These are phyloP conservation scores for Calonectria honghensis DNA, from an alignment of 2,329 filamentous ascomycete species.

Conservation along the genomic window DNA sequence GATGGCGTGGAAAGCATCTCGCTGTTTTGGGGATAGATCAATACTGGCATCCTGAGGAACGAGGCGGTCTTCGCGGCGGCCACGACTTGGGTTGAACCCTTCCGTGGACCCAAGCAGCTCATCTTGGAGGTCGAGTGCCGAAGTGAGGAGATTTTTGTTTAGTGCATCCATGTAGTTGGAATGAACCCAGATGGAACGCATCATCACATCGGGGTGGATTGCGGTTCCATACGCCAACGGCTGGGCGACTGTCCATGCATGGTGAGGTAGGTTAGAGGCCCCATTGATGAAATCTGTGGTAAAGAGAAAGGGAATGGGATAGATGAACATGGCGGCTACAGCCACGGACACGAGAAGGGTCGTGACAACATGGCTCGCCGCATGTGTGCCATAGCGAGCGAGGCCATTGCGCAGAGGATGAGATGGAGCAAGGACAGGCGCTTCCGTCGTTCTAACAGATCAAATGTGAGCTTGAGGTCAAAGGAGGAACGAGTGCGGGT, in stretches of 20 bases:
- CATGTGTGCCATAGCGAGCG: conserved; percentile 81
- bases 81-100: conserved; percentile 71
- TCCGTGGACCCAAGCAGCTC: conserved; percentile 78
- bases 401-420: conserved; percentile 81
- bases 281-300: conserved; percentile 82
- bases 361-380: conserved; percentile 83
- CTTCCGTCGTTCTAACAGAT: conserved; percentile 80
- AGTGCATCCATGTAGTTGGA: conserved; percentile 87
- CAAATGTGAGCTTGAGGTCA: conserved; percentile 46
- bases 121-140: conserved; percentile 82
- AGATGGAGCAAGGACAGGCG: conserved; percentile 77
- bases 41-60: conserved; percentile 53
- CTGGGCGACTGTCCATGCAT: conserved; percentile 87
- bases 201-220: conserved; percentile 81
- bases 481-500: conserved; percentile 25
- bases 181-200: conserved; percentile 89
- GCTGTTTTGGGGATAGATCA: conserved; percentile 66
- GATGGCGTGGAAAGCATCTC: conserved; percentile 74
- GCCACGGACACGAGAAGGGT: conserved; percentile 85
- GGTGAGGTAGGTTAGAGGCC: conserved; percentile 82
- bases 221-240: conserved; percentile 72
- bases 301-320: conserved; percentile 85
- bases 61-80: conserved; percentile 54
- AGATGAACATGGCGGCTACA: conserved; percentile 81
- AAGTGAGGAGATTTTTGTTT: conserved; percentile 77